These are phyloP conservation scores for Rhizopus microsporus DNA, from an alignment of 371 early-diverging fungal genomes.

Conservation along the genomic window DNA sequence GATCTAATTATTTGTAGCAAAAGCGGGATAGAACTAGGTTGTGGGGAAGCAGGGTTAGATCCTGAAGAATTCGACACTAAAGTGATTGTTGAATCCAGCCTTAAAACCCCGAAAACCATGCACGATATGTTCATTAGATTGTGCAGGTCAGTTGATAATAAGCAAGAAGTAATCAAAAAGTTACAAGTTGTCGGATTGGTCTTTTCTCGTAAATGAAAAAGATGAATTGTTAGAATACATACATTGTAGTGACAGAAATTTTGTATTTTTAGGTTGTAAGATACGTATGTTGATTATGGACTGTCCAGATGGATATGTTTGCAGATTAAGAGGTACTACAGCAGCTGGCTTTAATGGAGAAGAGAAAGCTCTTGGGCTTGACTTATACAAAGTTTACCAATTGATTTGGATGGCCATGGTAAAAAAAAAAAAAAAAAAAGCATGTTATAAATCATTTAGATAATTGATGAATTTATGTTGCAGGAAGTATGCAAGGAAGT, in stretches of 20 bases:
- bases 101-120: conserved; percentile 16
- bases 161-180: conserved; percentile 16
- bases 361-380: conserved; percentile 13
- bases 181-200: conserved; percentile 20
- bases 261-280: conserved; percentile 11
- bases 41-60: conserved; percentile 12
- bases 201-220: conserved; percentile 20
- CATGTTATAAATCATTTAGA: conserved; percentile 8
- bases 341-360: conserved; percentile 14
- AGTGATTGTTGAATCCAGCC: conserved; percentile 13
- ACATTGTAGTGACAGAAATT: conserved; percentile 11
- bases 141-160: conserved; percentile 13
- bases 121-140: conserved; percentile 18
- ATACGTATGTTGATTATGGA: conserved; percentile 16
- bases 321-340: conserved; percentile 11
- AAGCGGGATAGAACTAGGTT: conserved; percentile 11
- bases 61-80: conserved; percentile 12
- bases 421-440: conserved; percentile 11
- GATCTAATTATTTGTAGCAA: conserved; percentile 10
- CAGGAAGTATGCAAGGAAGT: conserved; percentile 15
- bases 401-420: conserved; percentile 17
- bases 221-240: conserved; percentile 13
- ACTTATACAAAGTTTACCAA: conserved; percentile 10
- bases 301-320: conserved; percentile 15
- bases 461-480: conserved; percentile 11